Percentiles rank a stretch among this genome's conserved stretches.
These are phyloP conservation scores for Dichotomopilus funicola DNA, from an alignment of 2,329 filamentous ascomycete species.

Conservation along the genomic window DNA sequence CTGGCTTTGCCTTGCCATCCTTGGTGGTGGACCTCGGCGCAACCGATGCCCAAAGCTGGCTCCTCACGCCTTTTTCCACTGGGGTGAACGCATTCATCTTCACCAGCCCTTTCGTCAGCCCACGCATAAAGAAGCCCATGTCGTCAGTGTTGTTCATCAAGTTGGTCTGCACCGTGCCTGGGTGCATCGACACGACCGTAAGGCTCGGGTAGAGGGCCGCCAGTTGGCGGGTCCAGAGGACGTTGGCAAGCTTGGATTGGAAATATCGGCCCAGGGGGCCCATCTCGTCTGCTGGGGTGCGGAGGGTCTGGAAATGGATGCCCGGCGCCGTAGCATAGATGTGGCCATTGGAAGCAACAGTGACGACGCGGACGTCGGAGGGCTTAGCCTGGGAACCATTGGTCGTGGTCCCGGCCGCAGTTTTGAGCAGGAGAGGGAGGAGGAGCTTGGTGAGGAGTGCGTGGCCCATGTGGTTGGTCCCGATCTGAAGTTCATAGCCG, in stretches of 20 bases:
- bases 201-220: constrained; percentile 26
- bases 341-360: constrained; percentile 20
- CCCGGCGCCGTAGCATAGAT: neutral
- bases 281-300: constrained; percentile 1
- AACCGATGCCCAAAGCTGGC: constrained; percentile 40
- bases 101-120: neutral
- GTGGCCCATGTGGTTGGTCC: constrained; percentile 43
- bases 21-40: constrained; percentile 2
- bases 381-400: neutral
- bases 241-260: constrained; percentile 33
- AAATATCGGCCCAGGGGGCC: constrained; percentile 24
- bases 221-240: constrained; percentile 28
- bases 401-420: constrained; percentile 6
- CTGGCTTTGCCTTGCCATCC: neutral
- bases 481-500: constrained; percentile 43
- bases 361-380: constrained; percentile 25
- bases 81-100: neutral
- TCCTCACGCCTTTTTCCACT: constrained; percentile 31
- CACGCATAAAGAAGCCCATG: neutral
- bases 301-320: neutral
- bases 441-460: constrained; percentile 36
- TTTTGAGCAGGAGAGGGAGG: constrained; percentile 23
- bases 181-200: constrained; percentile 24
- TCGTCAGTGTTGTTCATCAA: constrained; percentile 13
- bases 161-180: constrained; percentile 26